phyloP scores from a whole-genome alignment of 441 rosid genomes.

The Theobroma grandiflorum region DNA sequence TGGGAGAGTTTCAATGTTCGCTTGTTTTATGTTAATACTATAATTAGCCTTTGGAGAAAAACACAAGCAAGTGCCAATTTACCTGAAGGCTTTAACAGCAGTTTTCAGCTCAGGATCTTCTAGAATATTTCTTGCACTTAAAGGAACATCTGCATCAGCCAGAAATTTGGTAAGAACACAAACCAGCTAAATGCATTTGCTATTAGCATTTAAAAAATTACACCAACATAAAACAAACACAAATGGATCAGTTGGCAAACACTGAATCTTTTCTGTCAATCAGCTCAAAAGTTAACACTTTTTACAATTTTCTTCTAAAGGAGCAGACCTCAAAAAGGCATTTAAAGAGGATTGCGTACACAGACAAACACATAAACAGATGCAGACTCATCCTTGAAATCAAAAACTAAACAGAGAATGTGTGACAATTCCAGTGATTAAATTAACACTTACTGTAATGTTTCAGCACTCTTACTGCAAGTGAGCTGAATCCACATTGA shows the following conservation, averaged over 20 bases:
- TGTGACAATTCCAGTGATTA: background rate
- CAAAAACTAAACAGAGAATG: background rate
- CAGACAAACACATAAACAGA: background rate
- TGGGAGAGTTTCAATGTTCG: background rate
- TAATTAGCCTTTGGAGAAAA: background rate
- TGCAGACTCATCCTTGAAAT: background rate
- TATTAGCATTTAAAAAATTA: background rate
- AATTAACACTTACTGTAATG: conserved; percentile 68
- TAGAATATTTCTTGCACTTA: conserved; percentile 87
- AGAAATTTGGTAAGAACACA: conserved; percentile 21
- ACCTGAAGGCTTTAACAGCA: conserved; percentile 92
- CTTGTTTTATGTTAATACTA: background rate
- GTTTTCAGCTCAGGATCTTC: conserved; percentile 86
- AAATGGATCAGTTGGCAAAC: background rate
- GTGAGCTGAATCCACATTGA: conserved; percentile 93
- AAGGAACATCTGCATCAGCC: conserved; percentile 66
- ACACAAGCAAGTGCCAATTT: conserved; percentile 1
- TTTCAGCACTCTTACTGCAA: conserved; percentile 85
- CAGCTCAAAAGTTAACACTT: background rate
- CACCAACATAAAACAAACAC: background rate
- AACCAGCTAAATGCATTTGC: background rate
- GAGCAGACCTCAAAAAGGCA: background rate
- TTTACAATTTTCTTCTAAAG: background rate
- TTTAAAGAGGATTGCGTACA: background rate
- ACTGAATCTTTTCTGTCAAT: background rate